Base-by-base conservation (phyloP, 2,329 filamentous ascomycete genomes). In the Trichoderma breve region DNA sequence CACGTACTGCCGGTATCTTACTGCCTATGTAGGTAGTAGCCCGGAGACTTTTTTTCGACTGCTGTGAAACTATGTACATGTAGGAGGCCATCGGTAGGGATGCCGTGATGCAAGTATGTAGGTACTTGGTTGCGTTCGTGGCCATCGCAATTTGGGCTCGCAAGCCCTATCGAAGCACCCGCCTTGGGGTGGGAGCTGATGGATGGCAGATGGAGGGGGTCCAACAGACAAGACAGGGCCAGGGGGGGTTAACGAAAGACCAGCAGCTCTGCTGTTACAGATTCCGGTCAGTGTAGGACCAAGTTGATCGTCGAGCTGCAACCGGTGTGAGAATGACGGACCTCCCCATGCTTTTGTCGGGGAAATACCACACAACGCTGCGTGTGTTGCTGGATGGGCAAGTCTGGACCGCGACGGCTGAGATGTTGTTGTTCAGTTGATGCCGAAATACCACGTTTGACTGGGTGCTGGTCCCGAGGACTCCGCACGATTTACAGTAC, bases 321-420 rank as follows among this genome's bases (percentile, higher is more conserved):
- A 24, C 47, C 47, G 21, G 47, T 53, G 47, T 24, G 47, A 53
- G 47, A 24, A 53, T 53, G 47, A 14, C 47, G 47, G 47, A 11
- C 47, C n/a, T 11, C 43, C 43, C n/a, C 43, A 21, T 21, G 43
- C 43, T 51, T 43, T 18, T 21, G 43, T 18, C 43, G 43, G 43
- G 43, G 43, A 53, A 53, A 24, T 24, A 24, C 47, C 47, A 53
- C n/a, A 21, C n/a, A 12, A 51, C 43, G 43, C 47, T 53, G 47
- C 47, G 43, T 24, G 43, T 21, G 47, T 21, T 47, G 43, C 43
- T 36, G 18, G 43, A 53, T 57, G 47, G 47, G 4, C n/a, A 21
- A 66, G 63, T 66, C 63, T 66, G 21, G 63, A 66, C 34, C 63
- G 63, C 43, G 47, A 36, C 47, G 63, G 63, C 21, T 55, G 63